Percentiles rank a stretch among this genome's conserved stretches.
phyloP scores from a whole-genome alignment of 352 stramenopile species.

The Pythium angustatum region DNA sequence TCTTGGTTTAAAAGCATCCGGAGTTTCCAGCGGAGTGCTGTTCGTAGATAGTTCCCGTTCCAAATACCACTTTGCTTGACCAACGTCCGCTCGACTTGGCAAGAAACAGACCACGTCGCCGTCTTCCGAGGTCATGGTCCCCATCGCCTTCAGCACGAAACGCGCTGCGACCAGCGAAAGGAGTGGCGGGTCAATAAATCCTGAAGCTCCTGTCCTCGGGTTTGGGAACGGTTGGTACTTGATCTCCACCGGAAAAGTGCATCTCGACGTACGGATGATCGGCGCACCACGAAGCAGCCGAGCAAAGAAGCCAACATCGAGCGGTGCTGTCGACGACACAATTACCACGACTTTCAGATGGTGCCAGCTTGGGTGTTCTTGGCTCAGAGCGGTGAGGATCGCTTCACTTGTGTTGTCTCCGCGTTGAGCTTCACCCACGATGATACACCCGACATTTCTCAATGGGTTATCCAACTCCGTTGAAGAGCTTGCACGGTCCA shows the following conservation, averaged over 20 bases:
- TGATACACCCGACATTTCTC: not conserved
- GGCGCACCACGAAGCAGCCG: not conserved
- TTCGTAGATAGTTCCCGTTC: not conserved
- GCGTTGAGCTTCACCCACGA: not conserved
- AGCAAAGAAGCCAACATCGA: not conserved
- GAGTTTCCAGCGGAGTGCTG: not conserved
- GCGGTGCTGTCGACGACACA: not conserved
- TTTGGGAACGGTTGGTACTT: slow-evolving; percentile 3
- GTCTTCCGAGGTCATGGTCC: not conserved
- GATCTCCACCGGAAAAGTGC: not conserved
- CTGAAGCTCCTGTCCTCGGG: not conserved
- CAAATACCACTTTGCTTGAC: slow-evolving; percentile 4
- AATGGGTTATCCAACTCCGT: not conserved
- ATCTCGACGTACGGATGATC: not conserved
- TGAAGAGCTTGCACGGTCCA: not conserved
- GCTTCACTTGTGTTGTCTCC: not conserved
- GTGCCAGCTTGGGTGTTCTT: not conserved
- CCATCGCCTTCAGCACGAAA: not conserved
- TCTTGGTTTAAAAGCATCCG: not conserved
- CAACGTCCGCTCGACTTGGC: not conserved
- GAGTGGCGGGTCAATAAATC: not conserved
- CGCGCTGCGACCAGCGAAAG: not conserved
- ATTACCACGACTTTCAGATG: slow-evolving; percentile 2
- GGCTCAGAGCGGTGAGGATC: not conserved
- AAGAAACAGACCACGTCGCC: slow-evolving; percentile 7